Percentiles rank a stretch among this genome's conserved stretches.
Conservation (phyloP, 73 alveolate species). For the Stentor roeselii region DNA sequence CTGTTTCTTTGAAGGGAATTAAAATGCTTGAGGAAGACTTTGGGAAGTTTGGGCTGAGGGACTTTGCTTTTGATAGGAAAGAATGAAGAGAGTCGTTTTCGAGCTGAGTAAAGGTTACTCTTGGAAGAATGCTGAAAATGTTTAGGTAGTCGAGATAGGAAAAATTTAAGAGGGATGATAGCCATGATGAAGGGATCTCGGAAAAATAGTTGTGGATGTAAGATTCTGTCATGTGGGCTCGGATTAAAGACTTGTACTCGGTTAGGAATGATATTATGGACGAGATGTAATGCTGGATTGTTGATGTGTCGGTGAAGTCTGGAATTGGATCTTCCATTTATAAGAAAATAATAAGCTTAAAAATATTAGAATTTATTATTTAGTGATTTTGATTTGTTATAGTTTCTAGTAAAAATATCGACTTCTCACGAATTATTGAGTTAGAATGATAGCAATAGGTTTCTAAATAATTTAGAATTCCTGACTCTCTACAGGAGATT, state of each 20-base stretch:
- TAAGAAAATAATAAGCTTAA: too few species aligned
- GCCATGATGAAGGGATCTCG: neutral
- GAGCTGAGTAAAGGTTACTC: neutral
- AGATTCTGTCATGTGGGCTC: neutral
- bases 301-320: too few species aligned
- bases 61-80: neutral
- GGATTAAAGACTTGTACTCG: neutral
- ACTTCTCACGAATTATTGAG: neutral
- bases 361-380: too few species aligned
- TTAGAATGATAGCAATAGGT: too few species aligned
- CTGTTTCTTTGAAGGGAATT: neutral
- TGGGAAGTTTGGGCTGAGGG: slow-evolving; percentile 18
- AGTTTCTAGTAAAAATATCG: too few species aligned
- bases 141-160: neutral
- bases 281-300: neutral
- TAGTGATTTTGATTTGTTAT: neutral
- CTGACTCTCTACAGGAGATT: too few species aligned
- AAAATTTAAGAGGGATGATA: neutral
- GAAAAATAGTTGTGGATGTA: neutral
- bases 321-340: neutral
- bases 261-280: neutral
- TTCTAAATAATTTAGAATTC: too few species aligned
- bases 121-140: neutral
- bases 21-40: neutral
- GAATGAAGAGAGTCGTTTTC: neutral